Evolutionary conservation across 2,329 filamentous ascomycete species (phyloP).

Genomic region (Trichothecium sympodiale): DNA sequence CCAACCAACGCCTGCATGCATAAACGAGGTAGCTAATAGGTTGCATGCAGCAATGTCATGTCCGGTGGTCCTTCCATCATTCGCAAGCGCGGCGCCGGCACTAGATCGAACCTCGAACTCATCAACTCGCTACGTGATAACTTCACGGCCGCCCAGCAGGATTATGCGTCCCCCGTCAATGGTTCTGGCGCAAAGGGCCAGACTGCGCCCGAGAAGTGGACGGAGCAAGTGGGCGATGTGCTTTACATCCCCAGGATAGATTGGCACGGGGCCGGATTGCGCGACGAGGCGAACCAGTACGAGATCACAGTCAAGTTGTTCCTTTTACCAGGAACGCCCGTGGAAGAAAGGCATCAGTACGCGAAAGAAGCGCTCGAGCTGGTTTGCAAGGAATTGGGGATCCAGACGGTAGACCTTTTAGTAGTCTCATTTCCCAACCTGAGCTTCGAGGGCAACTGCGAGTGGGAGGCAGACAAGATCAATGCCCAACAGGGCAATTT

Average conservation of each 20-base stretch:
- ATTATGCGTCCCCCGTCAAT: conserved; percentile 29
- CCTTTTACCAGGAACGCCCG: conserved; percentile 64
- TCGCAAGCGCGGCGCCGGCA: conserved; percentile 56
- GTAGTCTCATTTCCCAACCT: conserved; percentile 91
- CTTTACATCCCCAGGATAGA: conserved; percentile 73
- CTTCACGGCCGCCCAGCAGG: conserved; percentile 63
- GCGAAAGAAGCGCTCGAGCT: conserved; percentile 68
- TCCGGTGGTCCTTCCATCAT: conserved; percentile 74
- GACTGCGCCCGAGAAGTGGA: conserved; percentile 49
- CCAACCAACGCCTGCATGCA: not conserved
- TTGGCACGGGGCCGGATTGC: conserved; percentile 57
- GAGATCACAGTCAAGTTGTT: conserved; percentile 95
- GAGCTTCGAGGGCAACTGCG: conserved; percentile 86
- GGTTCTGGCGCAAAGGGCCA: conserved; percentile 12
- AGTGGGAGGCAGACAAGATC: conserved; percentile 58
- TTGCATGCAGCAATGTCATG: conserved; percentile 60
- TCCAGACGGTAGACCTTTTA: conserved; percentile 69
- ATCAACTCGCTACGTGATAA: conserved; percentile 79
- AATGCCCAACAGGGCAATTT: conserved; percentile 53
- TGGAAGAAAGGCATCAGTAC: conserved; percentile 54
- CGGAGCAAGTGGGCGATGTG: conserved; percentile 41
- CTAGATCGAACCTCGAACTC: conserved; percentile 87
- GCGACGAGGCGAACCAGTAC: conserved; percentile 75
- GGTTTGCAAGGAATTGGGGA: conserved; percentile 69
- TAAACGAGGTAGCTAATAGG: conserved; percentile 4